Base-by-base conservation (phyloP, 2,329 filamentous ascomycete genomes). In the Cordyceps javanica region DNA sequence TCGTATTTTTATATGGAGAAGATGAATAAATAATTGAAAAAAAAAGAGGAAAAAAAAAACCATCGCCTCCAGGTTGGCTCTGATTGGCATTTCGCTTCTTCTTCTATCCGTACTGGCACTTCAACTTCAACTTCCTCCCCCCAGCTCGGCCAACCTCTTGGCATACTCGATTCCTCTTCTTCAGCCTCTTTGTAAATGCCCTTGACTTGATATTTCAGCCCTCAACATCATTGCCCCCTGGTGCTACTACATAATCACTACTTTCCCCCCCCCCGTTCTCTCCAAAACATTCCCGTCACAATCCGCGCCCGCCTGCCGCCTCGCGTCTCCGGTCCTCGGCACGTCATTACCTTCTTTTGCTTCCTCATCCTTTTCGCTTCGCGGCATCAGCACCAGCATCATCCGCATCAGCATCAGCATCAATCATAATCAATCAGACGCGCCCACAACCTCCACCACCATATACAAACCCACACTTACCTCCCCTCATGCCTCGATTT, bases 241-340 rank as follows among this genome's bases (percentile, higher is more conserved):
- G 14, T 36, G 8, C 13, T 11, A 9, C 34, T 14, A 36, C 14
- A 36, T 36, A 32, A 36, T 36, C 34, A 8, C 14, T 36, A 7
- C 6, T 4, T 25, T 44, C 13, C 5, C 5, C 13, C 21, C 25
- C 13, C 3, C 23, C 11, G 14, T 14, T 3, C 25, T n/a, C 13
- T 25, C 23, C 11, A 14, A 7, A 14, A 6, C 23, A 3, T 19
- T 2, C 25, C 25, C 25, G 11, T 46, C 26, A 26, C 32, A 14
- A n/a, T 11, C 3, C 48, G 13, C 10, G 9, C 36, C 25, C 49
- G 5, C 16, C 11, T 25, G 46, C 46, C 30, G 50, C 36, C 36
- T 16, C 48, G 30, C 26, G 26, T 44, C 34, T 39, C 51, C 39
- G 51, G 51, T 53, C 26, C 8, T 54, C 38, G 51, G 51, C 51